Conservation (phyloP, 1,284 basidiomycete genomes). For the Sanghuangporus weigelae region DNA sequence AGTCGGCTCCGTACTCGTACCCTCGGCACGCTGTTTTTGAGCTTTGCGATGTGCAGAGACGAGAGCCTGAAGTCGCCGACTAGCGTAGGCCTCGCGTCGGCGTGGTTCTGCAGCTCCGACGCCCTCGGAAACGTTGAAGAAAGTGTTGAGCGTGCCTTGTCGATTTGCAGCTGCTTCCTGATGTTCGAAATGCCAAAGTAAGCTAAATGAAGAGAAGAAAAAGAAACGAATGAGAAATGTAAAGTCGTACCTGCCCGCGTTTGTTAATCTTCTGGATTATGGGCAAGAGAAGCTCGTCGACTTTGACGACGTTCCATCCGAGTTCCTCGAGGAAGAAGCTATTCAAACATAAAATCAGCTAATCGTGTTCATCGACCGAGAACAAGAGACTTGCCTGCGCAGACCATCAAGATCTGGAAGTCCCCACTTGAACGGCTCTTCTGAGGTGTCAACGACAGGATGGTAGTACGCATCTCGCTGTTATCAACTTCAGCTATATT, state of each 20-base stretch:
- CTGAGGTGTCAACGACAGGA: constrained; percentile 85
- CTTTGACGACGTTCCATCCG: constrained; percentile 82
- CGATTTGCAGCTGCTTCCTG: constrained; percentile 61
- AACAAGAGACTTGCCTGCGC: constrained; percentile 51
- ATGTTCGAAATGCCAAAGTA: constrained; percentile 9
- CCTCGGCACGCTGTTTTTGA: constrained; percentile 24
- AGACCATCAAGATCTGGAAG: constrained; percentile 91
- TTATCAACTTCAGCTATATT: too few species aligned
- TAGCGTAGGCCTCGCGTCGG: constrained; percentile 74
- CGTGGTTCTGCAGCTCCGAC: constrained; percentile 66
- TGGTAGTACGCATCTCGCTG: constrained; percentile 92
- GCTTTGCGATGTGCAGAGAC: constrained; percentile 77
- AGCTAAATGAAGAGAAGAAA: not conserved
- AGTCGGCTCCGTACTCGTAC: constrained; percentile 17
- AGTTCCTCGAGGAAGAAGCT: constrained; percentile 86
- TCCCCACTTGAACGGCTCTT: constrained; percentile 97
- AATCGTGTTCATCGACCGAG: not conserved
- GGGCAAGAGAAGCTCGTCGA: constrained; percentile 88
- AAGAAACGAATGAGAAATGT: not conserved
- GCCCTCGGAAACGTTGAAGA: constrained; percentile 58
- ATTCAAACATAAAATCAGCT: not conserved
- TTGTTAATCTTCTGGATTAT: constrained; percentile 89
- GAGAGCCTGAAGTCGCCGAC: constrained; percentile 86
- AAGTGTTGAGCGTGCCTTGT: constrained; percentile 68
- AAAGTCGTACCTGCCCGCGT: constrained; percentile 54